Evolutionary conservation across 371 early-diverging fungal species (phyloP).

Genomic region (Chytridium lagenaria): DNA sequence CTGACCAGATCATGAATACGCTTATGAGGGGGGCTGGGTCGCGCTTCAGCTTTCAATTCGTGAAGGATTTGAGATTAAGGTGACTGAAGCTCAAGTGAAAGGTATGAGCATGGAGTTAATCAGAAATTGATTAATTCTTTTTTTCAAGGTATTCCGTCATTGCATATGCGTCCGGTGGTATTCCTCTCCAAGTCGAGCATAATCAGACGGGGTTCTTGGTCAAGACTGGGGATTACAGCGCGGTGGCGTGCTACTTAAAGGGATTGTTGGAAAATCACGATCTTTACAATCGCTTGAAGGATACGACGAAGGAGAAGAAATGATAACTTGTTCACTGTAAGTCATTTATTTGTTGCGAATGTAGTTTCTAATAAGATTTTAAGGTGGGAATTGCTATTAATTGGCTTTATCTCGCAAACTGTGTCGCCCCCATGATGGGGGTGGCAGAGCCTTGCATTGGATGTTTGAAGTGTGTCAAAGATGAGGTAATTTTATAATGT

Average conservation of each 20-base stretch:
- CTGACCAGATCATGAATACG: conserved; percentile 81
- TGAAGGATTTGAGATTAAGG: conserved; percentile 91
- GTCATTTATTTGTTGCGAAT: conserved; percentile 24
- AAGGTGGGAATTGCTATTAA: conserved; percentile 7
- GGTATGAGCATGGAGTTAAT: conserved; percentile 47
- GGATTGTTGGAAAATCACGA: not conserved
- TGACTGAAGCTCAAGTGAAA: conserved; percentile 84
- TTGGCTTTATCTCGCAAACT: conserved; percentile 7
- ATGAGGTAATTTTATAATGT: not conserved
- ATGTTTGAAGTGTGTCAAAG: not conserved
- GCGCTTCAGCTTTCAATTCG: conserved; percentile 81
- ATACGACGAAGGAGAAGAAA: not conserved
- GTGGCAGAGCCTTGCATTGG: not conserved
- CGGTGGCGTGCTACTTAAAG: not conserved
- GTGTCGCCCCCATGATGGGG: not conserved
- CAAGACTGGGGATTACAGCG: conserved; percentile 60
- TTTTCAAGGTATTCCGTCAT: conserved; percentile 37
- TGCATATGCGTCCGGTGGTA: conserved; percentile 77
- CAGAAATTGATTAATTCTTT: no score
- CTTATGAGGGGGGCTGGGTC: conserved; percentile 72
- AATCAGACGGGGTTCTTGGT: conserved; percentile 72
- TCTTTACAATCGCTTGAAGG: not conserved
- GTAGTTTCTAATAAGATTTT: not conserved
- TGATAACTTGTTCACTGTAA: not conserved
- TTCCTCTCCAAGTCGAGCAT: conserved; percentile 79